Evolutionary conservation across 768 basidiomycete genomes (phyloP), one percentile per base, ranked within the genome.

Genomic region (Suillus luteus): DNA sequence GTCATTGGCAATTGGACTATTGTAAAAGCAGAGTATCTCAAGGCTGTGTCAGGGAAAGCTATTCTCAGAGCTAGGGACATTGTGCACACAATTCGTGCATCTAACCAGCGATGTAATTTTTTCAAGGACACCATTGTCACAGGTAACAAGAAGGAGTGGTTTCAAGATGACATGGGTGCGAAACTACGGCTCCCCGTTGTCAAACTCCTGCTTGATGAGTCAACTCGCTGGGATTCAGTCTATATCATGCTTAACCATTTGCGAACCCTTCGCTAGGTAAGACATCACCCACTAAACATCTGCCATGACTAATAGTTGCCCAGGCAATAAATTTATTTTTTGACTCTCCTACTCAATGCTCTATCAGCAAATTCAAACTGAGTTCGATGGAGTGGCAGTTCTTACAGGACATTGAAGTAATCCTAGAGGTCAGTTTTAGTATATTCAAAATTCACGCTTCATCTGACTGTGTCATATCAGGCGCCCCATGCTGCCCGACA

Each of bases 221-320:
- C 60, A 7, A 82, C 78, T 0, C 65, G 71, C 0, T 81, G 79
- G 80, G 77, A 80, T 54, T 79, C 74, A 5, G 78, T 74, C 0
- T 78, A 66, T 37, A 70, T 78, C 60, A 79, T 81, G 78, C 64
- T 81, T 0, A 49, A 67, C 59, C 12, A 7, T 24, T 41, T 66
- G 7, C 3, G 55, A 15, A 24, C 59, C 2, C 60, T 65, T 41
- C 12, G 10, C 7, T 60, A 51, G 37, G 64, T 65, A 65, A 57
- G 64, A 24, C 15, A 31, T 46, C 5, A n/a, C 22, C 0, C 5
- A 22, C 1, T 1, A 11, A 49, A 49, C 11, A 7, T 49, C 3
- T 49, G 12, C 2, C 24, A 27, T 49, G 14, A 49, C 48, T 27
- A 49, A 49, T 24, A 27, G 5, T 49, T 3, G 5, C 19, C 31